Base-by-base conservation (phyloP, 805 yeast species). In the Candida orba region DNA sequence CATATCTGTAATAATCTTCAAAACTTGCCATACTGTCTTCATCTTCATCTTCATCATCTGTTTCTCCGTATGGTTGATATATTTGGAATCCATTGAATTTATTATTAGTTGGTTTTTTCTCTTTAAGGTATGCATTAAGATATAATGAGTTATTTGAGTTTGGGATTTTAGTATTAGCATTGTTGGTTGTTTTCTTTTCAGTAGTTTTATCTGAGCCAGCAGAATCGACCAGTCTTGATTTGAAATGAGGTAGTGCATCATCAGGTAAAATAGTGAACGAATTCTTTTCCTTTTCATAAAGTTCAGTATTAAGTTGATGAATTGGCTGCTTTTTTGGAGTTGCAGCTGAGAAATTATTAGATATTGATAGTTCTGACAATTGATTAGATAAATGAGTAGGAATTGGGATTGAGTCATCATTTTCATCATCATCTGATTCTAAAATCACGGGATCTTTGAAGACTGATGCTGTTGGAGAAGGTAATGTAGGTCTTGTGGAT, bases 71-170 rank as follows among this genome's bases (percentile, higher is more conserved):
- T 12, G 49, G 47, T 33, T 56, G 56, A 42, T 53, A 54, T 18
- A 44, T 51, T 14, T 59, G 53, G 1, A 57, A 50, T 10, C 54
- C 62, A 41, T 56, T 58, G 10, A 57, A 39, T 36, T 53, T 52
- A 30, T 57, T 41, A 14, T 52, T 51, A 20, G 49, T 53, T 36
- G 52, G 50, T 20, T 51, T 53, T 37, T 57, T 57, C 9, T 57
- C 48, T 4, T 44, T 37, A 5, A 57, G 39, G 10, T 52, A 37
- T 3, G 56, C 51, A 44, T 51, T 55, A 34, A 56, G 30, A 40
- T 58, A 51, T 13, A 52, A 39, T 25, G 52, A 48, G 30, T 52
- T 51, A 8, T 56, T 47, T 2, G 59, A 55, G 33, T 30, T 30
- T 30, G 33, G 33, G 15, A 30, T 30, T 14, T 14, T 29, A 42